These are phyloP conservation scores for Rhizopus stolonifer DNA, from an alignment of 371 early-diverging fungal genomes.

Conservation along the genomic window DNA sequence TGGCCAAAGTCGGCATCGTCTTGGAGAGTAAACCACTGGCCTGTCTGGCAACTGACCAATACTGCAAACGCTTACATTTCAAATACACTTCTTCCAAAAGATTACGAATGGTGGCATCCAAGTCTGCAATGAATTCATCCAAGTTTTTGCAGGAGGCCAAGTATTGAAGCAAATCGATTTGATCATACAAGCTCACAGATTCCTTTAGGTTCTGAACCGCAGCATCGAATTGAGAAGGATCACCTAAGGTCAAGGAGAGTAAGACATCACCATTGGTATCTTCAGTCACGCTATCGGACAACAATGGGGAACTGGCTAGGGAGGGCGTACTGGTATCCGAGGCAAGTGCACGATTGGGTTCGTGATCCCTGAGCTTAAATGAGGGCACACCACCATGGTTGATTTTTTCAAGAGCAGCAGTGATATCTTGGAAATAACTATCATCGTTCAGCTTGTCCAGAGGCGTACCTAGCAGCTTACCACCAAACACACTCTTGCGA, in stretches of 20 bases:
- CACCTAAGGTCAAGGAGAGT: slow-evolving; percentile 69
- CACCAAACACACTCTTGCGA: slow-evolving; percentile 47
- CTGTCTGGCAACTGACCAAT: slow-evolving; percentile 85
- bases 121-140: slow-evolving; percentile 48
- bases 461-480: slow-evolving; percentile 35
- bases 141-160: slow-evolving; percentile 70
- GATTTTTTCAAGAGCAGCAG: slow-evolving; percentile 31
- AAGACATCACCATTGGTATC: slow-evolving; percentile 18
- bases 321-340: background rate
- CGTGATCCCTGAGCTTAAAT: slow-evolving; percentile 60
- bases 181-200: slow-evolving; percentile 81
- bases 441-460: slow-evolving; percentile 38
- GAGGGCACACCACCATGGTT: slow-evolving; percentile 20
- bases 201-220: slow-evolving; percentile 63
- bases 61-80: slow-evolving; percentile 70
- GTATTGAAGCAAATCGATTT: slow-evolving; percentile 80
- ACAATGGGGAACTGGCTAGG: background rate
- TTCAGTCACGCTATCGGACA: background rate
- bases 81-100: slow-evolving; percentile 82
- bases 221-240: slow-evolving; percentile 58
- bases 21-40: slow-evolving; percentile 79
- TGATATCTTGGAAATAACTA: slow-evolving; percentile 44
- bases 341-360: slow-evolving; percentile 6
- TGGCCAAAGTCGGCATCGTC: slow-evolving; percentile 71
- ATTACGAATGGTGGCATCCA: slow-evolving; percentile 60